phyloP scores from a whole-genome alignment of 2,329 filamentous ascomycete genomes.

The Pseudogymnoascus destructans region DNA sequence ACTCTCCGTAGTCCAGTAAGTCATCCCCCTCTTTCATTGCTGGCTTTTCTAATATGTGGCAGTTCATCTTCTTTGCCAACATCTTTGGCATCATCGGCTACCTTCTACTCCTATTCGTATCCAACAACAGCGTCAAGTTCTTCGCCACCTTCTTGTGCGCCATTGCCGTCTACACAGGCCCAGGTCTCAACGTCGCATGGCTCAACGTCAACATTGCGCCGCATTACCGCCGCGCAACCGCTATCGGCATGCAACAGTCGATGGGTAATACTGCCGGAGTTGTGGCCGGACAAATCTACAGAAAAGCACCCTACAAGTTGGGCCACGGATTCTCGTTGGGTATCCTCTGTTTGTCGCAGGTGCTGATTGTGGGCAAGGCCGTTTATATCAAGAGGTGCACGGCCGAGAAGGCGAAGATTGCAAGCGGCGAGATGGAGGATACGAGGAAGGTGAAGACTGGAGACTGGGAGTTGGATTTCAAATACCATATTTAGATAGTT shows the following conservation, averaged over 20 bases:
- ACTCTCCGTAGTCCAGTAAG: conserved; percentile 7
- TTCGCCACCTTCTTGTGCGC: conserved; percentile 35
- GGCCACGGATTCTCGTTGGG: conserved; percentile 19
- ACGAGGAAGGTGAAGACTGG: conserved; percentile 33
- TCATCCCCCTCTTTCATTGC: background rate
- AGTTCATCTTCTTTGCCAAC: conserved; percentile 28
- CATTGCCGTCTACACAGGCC: conserved; percentile 11
- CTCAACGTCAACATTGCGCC: conserved; percentile 20
- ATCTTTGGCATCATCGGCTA: conserved; percentile 37
- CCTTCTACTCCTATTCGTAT: conserved; percentile 35
- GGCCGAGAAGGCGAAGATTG: conserved; percentile 28
- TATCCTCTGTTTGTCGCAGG: conserved; percentile 11
- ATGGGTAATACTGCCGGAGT: conserved; percentile 19
- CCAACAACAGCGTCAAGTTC: conserved; percentile 36
- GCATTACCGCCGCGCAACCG: conserved; percentile 34
- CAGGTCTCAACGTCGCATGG: conserved; percentile 16
- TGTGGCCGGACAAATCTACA: conserved; percentile 23
- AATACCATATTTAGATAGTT: conserved; percentile 31
- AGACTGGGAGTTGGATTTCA: conserved; percentile 35
- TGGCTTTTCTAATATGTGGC: background rate
- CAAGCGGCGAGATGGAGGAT: conserved; percentile 32
- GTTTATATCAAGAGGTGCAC: conserved; percentile 33
- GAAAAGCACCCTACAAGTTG: conserved; percentile 20
- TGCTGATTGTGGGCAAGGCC: conserved; percentile 30
- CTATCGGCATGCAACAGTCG: conserved; percentile 33